A percentile compares a stretch with the other conserved stretches of the same genome.
phyloP scores from a whole-genome alignment of 768 basidiomycete genomes.

The Cubamyces lactineus region DNA sequence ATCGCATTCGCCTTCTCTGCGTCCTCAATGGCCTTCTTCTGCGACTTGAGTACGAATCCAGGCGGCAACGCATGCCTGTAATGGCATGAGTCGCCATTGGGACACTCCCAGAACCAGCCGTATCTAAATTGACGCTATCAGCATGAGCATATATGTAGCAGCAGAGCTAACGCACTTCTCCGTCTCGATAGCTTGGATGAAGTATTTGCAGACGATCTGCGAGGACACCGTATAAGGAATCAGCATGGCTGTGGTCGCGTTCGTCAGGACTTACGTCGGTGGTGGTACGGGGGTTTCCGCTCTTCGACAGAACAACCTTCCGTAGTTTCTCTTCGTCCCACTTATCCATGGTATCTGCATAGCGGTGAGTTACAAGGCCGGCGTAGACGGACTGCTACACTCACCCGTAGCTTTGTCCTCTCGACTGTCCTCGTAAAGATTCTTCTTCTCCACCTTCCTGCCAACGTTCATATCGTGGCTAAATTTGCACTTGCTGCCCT shows the following conservation, averaged over 20 bases:
- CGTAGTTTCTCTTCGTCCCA: slow-evolving; percentile 97
- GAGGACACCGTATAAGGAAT: neutral
- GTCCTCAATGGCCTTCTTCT: slow-evolving; percentile 89
- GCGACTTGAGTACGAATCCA: slow-evolving; percentile 93
- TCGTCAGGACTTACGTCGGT: slow-evolving; percentile 69
- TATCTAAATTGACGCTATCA: slow-evolving; percentile 46
- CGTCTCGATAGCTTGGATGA: slow-evolving; percentile 93
- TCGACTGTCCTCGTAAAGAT: slow-evolving; percentile 86
- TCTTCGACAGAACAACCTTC: slow-evolving; percentile 83
- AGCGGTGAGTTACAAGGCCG: neutral
- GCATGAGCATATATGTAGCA: neutral
- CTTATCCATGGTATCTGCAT: slow-evolving; percentile 90
- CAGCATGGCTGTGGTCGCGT: neutral
- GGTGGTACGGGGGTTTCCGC: slow-evolving; percentile 87
- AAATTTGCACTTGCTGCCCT: slow-evolving; percentile 96
- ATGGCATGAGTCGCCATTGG: slow-evolving; percentile 86
- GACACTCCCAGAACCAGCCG: slow-evolving; percentile 97
- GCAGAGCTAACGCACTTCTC: slow-evolving; percentile 59
- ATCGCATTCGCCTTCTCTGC: slow-evolving; percentile 89
- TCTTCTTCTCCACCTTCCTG: slow-evolving; percentile 93
- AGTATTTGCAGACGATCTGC: slow-evolving; percentile 97
- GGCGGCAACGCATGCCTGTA: slow-evolving; percentile 96
- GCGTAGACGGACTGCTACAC: slow-evolving; percentile 26
- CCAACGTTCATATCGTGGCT: slow-evolving; percentile 91
- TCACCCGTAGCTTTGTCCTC: slow-evolving; percentile 78